Percentiles rank a stretch among this genome's conserved stretches.
These are phyloP conservation scores for Ogataea trehalophila DNA, from an alignment of 805 yeast species.

Conservation along the genomic window DNA sequence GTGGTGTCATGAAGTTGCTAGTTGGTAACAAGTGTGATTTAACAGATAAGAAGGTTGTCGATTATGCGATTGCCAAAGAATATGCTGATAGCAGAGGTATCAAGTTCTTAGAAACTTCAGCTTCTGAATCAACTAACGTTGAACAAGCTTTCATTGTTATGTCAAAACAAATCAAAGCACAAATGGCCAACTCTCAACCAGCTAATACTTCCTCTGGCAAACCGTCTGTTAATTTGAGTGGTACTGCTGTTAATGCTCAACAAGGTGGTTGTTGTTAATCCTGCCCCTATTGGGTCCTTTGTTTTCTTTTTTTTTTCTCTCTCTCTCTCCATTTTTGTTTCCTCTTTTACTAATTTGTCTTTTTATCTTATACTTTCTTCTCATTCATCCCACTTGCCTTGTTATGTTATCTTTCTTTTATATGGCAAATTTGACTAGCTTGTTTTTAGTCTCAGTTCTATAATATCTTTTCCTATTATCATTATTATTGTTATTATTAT, in stretches of 20 bases:
- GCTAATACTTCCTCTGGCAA: constrained; percentile 39
- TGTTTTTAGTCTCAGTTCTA: not conserved
- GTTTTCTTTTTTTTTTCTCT: not conserved
- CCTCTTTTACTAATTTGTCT: constrained; percentile 2
- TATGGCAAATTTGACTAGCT: not conserved
- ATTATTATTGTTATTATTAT: too few species aligned
- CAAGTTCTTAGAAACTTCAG: constrained; percentile 95
- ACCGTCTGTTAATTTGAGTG: constrained; percentile 67
- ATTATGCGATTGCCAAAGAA: constrained; percentile 93
- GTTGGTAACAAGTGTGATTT: constrained; percentile 97
- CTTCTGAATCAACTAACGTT: constrained; percentile 90
- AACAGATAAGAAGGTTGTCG: constrained; percentile 90
- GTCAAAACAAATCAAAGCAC: constrained; percentile 98
- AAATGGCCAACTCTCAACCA: constrained; percentile 68
- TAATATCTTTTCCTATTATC: too few species aligned
- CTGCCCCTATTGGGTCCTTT: not conserved
- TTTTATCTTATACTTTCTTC: not conserved
- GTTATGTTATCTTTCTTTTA: not conserved
- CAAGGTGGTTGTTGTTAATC: constrained; percentile 45
- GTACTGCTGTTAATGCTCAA: constrained; percentile 50
- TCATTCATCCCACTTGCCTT: too few species aligned
- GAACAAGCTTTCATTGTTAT: constrained; percentile 98
- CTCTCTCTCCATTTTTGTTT: not conserved
- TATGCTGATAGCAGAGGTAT: constrained; percentile 93
- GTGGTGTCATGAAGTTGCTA: constrained; percentile 90